phyloP scores from a whole-genome alignment of 768 basidiomycete species.

The Mycena sanguinolenta region DNA sequence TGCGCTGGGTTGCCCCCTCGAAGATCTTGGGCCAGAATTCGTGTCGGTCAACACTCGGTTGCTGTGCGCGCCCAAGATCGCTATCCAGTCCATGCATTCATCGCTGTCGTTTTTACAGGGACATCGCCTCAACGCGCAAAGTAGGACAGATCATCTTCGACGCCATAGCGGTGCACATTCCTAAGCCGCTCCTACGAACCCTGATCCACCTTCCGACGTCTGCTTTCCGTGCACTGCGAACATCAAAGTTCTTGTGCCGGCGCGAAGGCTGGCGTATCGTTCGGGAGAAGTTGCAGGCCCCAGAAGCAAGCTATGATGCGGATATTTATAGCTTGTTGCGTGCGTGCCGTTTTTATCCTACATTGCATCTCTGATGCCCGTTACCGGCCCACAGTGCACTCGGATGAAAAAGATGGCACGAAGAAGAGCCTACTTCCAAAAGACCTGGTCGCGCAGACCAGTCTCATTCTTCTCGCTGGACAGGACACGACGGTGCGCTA shows the following conservation, averaged over 20 bases:
- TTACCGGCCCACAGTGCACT: constrained; percentile 11
- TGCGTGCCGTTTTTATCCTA: constrained; percentile 1
- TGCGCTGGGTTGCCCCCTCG: constrained; percentile 22
- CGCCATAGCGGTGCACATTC: constrained; percentile 23
- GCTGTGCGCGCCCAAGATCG: constrained; percentile 14
- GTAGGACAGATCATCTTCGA: constrained; percentile 18
- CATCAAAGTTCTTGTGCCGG: constrained; percentile 21
- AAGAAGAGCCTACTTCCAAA: constrained; percentile 5
- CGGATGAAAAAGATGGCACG: constrained; percentile 14
- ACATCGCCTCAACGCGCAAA: constrained; percentile 22
- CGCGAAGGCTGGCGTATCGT: constrained; percentile 17
- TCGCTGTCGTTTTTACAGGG: constrained; percentile 4
- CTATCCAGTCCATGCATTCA: background rate
- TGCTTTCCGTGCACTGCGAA: constrained; percentile 25
- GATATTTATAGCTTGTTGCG: constrained; percentile 30
- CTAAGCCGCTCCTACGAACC: constrained; percentile 13
- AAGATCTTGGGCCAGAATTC: constrained; percentile 9
- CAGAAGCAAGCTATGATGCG: constrained; percentile 19
- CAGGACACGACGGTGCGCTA: constrained; percentile 27
- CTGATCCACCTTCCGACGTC: constrained; percentile 21
- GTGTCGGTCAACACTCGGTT: constrained; percentile 16
- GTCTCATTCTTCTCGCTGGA: constrained; percentile 29
- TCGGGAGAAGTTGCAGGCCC: constrained; percentile 21
- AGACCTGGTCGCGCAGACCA: constrained; percentile 27
- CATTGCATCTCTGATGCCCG: background rate